These are phyloP conservation scores for Clathrus columnatus DNA, from an alignment of 768 basidiomycete species.

Conservation along the genomic window DNA sequence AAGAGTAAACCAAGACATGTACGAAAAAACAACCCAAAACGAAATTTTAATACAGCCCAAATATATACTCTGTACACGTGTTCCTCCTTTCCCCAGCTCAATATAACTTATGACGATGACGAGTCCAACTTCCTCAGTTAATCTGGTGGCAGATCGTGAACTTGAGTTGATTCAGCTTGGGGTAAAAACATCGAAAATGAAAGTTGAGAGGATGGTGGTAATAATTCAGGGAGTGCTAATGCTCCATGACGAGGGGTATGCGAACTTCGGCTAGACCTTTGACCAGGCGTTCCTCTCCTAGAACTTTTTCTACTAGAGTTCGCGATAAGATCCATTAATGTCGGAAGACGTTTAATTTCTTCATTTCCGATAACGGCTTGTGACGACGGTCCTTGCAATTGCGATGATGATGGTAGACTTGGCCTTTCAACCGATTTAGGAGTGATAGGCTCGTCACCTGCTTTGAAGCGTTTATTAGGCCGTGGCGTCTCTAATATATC, in stretches of 20 bases:
- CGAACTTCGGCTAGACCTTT: neutral
- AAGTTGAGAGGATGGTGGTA: neutral
- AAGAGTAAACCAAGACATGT: neutral
- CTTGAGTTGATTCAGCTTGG: constrained; percentile 4
- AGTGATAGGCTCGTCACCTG: constrained; percentile 4
- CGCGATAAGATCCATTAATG: constrained; percentile 1
- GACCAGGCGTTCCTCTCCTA: neutral
- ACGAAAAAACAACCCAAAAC: neutral
- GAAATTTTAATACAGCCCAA: neutral
- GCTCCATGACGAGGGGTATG: neutral
- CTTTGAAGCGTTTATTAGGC: neutral
- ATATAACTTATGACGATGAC: too few relatives aligned
- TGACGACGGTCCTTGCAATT: neutral
- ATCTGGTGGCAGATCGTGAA: neutral
- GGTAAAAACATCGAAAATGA: constrained; percentile 6
- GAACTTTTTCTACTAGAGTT: constrained; percentile 1
- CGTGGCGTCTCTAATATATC: neutral
- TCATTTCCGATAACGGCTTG: neutral
- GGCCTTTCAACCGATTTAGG: constrained; percentile 1
- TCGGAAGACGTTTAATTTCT: neutral
- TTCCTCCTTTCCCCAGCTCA: too few relatives aligned
- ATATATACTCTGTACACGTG: too few relatives aligned
- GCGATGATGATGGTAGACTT: neutral
- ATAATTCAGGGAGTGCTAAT: neutral
- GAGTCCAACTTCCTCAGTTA: too few relatives aligned